Percentiles rank a stretch among this genome's conserved stretches.
Evolutionary conservation across 306 rosid species (phyloP).

Genomic region (Fagus crenata): DNA sequence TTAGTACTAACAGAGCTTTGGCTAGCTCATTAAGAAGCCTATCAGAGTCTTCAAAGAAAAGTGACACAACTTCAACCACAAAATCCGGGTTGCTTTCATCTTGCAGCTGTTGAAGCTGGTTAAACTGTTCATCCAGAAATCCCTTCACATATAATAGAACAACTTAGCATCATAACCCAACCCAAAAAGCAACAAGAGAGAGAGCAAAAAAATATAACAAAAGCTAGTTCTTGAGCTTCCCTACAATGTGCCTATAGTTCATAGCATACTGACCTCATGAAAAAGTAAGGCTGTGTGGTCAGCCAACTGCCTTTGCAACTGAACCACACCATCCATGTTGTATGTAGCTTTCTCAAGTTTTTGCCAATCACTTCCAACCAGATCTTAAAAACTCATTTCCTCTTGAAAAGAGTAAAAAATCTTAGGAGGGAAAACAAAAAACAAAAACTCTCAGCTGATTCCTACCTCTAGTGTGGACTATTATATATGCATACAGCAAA

Average conservation of each 20-base stretch:
- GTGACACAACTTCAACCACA: constrained; percentile 76
- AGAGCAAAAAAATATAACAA: neutral
- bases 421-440: constrained; percentile 13
- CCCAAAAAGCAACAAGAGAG: neutral
- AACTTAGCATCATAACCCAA: constrained; percentile 21
- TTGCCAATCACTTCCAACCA: constrained; percentile 10
- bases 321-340: constrained; percentile 51
- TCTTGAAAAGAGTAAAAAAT: constrained; percentile 19
- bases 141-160: constrained; percentile 44
- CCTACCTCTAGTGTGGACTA: constrained; percentile 15
- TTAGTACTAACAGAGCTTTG: constrained; percentile 50
- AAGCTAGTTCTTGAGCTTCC: neutral
- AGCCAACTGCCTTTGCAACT: constrained; percentile 51
- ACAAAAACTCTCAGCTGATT: constrained; percentile 9
- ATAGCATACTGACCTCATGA: constrained; percentile 52
- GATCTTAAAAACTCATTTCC: constrained; percentile 24
- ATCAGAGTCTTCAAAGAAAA: constrained; percentile 72
- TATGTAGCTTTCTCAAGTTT: constrained; percentile 30
- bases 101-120: constrained; percentile 65
- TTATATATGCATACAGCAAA: constrained; percentile 20
- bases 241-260: constrained; percentile 9
- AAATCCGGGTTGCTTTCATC: constrained; percentile 85
- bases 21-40: constrained; percentile 64
- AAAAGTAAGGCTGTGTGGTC: constrained; percentile 62
- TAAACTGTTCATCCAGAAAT: constrained; percentile 68